A percentile compares a stretch with the other conserved stretches of the same genome.
These are phyloP conservation scores for Avicennia marina DNA, from an alignment of 257 asterid species.

Conservation along the genomic window DNA sequence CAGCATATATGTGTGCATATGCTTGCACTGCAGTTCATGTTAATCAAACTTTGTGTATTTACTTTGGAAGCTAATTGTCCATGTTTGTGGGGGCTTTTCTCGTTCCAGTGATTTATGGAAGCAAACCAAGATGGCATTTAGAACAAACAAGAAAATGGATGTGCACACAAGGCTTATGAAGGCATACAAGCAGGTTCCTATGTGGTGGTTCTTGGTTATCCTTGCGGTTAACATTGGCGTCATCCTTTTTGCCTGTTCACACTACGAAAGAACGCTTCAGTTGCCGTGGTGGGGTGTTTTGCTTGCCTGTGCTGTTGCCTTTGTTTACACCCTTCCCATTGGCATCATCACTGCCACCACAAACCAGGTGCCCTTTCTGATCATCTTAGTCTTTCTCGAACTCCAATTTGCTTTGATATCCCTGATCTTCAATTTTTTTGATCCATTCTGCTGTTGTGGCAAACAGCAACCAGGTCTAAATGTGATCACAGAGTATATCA, in stretches of 20 bases:
- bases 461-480: constrained; percentile 17
- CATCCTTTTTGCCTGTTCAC: constrained; percentile 24
- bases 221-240: constrained; percentile 28
- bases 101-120: constrained; percentile 35
- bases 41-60: too few species aligned
- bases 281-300: constrained; percentile 65
- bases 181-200: constrained; percentile 41
- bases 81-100: not conserved
- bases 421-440: too few species aligned
- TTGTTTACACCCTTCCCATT: constrained; percentile 50
- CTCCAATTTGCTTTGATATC: too few species aligned
- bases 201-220: constrained; percentile 50
- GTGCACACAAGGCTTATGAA: constrained; percentile 49
- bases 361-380: constrained; percentile 40
- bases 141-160: constrained; percentile 25
- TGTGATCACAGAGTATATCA: constrained; percentile 7
- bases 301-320: constrained; percentile 40
- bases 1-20: too few species aligned
- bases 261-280: constrained; percentile 32
- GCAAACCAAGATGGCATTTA: constrained; percentile 22
- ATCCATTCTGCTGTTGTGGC: not conserved
- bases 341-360: constrained; percentile 54
- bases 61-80: too few species aligned
- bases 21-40: too few species aligned
- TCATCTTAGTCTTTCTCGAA: too few species aligned